These are phyloP conservation scores for Phytopythium montanum DNA, from an alignment of 352 stramenopile genomes.

Conservation along the genomic window DNA sequence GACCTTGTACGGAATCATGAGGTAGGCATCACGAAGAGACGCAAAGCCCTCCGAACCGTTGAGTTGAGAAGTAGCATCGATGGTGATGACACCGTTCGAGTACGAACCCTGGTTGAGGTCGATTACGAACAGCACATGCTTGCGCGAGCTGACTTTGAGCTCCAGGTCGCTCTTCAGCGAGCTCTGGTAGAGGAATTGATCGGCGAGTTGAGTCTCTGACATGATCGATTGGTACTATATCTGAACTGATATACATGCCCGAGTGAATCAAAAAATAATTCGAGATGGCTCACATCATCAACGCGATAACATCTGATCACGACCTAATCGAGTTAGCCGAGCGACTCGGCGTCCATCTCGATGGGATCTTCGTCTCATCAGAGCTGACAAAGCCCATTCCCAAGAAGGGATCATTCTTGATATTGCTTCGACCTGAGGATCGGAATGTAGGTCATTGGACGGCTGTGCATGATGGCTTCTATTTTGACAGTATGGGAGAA, in stretches of 20 bases:
- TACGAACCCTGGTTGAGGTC: constrained; percentile 15
- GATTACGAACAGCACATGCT: background rate
- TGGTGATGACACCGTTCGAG: constrained; percentile 6
- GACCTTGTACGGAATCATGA: constrained; percentile 13
- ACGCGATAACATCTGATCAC: too few relatives aligned
- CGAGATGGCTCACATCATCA: too few relatives aligned
- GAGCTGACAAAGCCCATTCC: constrained; percentile 8
- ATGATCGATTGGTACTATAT: background rate
- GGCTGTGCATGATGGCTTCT: constrained; percentile 8
- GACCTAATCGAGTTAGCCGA: too few relatives aligned
- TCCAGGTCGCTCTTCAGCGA: background rate
- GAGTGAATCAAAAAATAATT: background rate
- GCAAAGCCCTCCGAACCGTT: constrained; percentile 11
- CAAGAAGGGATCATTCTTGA: constrained; percentile 8
- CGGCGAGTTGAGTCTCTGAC: background rate
- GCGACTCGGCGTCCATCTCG: too few relatives aligned
- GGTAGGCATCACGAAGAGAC: constrained; percentile 12
- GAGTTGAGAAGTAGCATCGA: constrained; percentile 12
- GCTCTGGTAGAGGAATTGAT: background rate
- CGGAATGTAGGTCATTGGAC: constrained; percentile 16
- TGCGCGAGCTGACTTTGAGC: background rate
- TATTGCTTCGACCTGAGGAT: constrained; percentile 6
- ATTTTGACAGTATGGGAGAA: constrained; percentile 16
- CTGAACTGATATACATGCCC: background rate
- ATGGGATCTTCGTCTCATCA: background rate